Base-by-base conservation (phyloP, 1,139 yeast genomes). In the Kurtzmaniella quercitrusa region DNA sequence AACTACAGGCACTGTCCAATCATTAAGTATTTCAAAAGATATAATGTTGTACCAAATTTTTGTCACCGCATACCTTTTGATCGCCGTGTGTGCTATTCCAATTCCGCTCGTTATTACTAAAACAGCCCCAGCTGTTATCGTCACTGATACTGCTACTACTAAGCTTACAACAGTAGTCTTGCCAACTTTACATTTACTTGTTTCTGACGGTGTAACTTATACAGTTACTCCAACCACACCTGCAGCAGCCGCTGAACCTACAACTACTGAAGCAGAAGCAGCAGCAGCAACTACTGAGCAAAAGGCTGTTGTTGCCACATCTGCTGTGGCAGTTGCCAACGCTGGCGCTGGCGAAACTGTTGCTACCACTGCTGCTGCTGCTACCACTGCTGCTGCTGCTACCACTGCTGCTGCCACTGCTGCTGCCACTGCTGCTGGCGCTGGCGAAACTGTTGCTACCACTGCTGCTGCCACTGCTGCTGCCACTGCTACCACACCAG, bases 111-210 rank as follows among this genome's bases (percentile, higher is more conserved):
- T 79, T 21, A 69, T 83, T 45, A 83, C 90, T 10, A 72, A 85
- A 56, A 64, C 68, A 39, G 84, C 79, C 55, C 81, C 87, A 23
- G 89, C 88, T n/a, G 71, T 65, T 1, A 79, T 79, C 23, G 68
- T 70, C 14, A 75, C 81, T 1, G 66, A 73, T 45, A 74, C 79
- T 18, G 69, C 70, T 50, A 71, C 80, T 18, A 81, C 86, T 1
- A 77, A 82, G 8, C 81, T 85, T 5, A 73, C 81, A 38, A 75
- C 85, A 9, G 67, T 77, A 25, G 70, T 75, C 47, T 77, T 84
- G 45, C 88, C 90, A 42, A 81, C 88, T n/a, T 89, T 84, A 27
- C 79, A 82, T 57, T 68, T 81, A 37, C 68, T 82, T 40, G 73
- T 84, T 44, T 78, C 85, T 37, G 77, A 79, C 56, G 85, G 79